Base-by-base conservation (phyloP, 495 filamentous ascomycete genomes). In the Aspergillus avenaceus region DNA sequence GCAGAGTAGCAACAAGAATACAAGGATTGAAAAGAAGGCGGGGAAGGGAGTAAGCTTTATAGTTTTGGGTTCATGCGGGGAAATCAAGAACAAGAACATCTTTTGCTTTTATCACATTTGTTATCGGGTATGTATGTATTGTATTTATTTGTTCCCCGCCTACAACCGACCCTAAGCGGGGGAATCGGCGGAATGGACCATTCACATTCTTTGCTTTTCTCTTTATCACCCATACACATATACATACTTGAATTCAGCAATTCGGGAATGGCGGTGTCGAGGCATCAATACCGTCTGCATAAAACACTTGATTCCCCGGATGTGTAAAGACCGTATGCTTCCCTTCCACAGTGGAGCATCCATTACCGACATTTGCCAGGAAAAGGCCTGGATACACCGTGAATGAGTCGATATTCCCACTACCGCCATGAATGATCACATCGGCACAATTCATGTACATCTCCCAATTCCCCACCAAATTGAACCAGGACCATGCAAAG, bases 371-470 rank as follows among this genome's bases (percentile, higher is more conserved):
- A 47, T 85, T 84, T 25, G 80, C 80, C 1, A 73, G 56, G 55
- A 82, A 84, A 52, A 84, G 67, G n/a, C 73, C 61, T 0, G 83
- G 83, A 32, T 78, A 70, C 3, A 26, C 36, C 27, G 28, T 46
- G 24, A 49, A 53, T 9, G 26, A 29, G 8, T 9, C 47, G 5
- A 32, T 7, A 18, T 64, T 55, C 13, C 52, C 53, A 4, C 54
- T 37, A 26, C 79, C 71, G 21, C 72, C 70, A 14, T 64, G 74
- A 52, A 84, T 77, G 4, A 62, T 68, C 36, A 85, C 63, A 4
- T 75, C 66, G 0, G 81, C 79, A 52, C 83, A 85, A 62, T 83
- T 83, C 77, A 83, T 83, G 63, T 83, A 85, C 70, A 85, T 80
- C 56, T 83, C 80, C 11, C 72, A 71, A 49, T 82, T 77, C 0